phyloP scores from a whole-genome alignment of 1,284 basidiomycete species.

The Pseudozyma sp. region DNA sequence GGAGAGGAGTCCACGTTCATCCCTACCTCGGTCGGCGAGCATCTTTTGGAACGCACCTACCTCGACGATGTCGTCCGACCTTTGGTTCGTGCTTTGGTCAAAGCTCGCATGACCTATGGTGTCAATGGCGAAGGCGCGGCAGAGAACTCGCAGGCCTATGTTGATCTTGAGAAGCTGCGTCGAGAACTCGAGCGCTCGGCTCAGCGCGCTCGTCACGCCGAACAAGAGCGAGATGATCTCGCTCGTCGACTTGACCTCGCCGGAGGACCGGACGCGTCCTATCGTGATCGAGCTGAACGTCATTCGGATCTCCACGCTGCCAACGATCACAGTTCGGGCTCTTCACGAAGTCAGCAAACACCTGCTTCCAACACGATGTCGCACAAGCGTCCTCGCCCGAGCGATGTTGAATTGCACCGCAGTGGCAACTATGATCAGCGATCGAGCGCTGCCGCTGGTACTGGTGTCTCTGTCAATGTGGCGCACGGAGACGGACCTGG shows the following conservation, averaged over 20 bases:
- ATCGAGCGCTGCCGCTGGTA: slow-evolving; percentile 6
- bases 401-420: slow-evolving; percentile 14
- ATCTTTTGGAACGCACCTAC: slow-evolving; percentile 49
- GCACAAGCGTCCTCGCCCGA: slow-evolving; percentile 26
- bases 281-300: slow-evolving; percentile 26
- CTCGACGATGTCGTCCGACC: slow-evolving; percentile 51
- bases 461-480: slow-evolving; percentile 24
- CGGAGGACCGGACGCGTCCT: slow-evolving; percentile 10
- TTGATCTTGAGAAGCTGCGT: slow-evolving; percentile 48
- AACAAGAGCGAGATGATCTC: slow-evolving; percentile 45
- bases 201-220: slow-evolving; percentile 42
- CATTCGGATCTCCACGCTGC: slow-evolving; percentile 11
- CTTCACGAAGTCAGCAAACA: slow-evolving; percentile 5
- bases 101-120: slow-evolving; percentile 39
- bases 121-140: slow-evolving; percentile 3
- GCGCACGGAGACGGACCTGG: slow-evolving; percentile 37
- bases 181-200: slow-evolving; percentile 39
- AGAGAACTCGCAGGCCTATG: slow-evolving; percentile 35
- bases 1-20: slow-evolving; percentile 36
- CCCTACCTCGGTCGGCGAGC: slow-evolving; percentile 45
- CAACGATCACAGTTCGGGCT: not conserved
- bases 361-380: not conserved
- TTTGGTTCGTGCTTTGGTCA: slow-evolving; percentile 45
- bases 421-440: slow-evolving; percentile 17
- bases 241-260: slow-evolving; percentile 47